These are phyloP conservation scores for Sordaria brevicollis DNA, from an alignment of 495 filamentous ascomycete genomes.

Conservation along the genomic window DNA sequence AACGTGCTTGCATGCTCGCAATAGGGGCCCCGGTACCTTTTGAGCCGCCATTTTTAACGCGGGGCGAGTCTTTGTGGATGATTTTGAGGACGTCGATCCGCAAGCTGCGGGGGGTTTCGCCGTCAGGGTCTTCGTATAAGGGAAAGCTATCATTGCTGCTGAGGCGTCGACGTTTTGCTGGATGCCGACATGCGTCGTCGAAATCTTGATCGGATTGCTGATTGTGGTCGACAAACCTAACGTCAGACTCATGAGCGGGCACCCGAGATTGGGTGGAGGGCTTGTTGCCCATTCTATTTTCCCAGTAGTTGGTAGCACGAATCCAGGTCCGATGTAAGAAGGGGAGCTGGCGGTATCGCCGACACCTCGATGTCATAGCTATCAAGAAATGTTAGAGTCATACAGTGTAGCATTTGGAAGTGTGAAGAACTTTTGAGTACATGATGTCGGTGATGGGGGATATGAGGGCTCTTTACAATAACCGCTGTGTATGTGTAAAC, in stretches of 20 bases:
- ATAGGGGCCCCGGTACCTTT: conserved; percentile 28
- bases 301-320: conserved; percentile 17
- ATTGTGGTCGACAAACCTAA: conserved; percentile 16
- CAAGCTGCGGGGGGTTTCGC: conserved; percentile 23
- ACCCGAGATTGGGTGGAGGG: conserved; percentile 17
- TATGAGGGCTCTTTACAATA: not conserved
- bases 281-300: conserved; percentile 32
- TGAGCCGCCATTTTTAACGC: conserved; percentile 26
- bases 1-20: conserved; percentile 28
- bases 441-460: not conserved
- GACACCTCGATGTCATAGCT: conserved; percentile 16
- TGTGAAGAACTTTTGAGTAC: not conserved
- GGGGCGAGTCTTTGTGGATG: conserved; percentile 31
- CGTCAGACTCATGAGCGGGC: conserved; percentile 13
- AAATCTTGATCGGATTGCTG: not conserved
- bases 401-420: not conserved
- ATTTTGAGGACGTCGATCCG: conserved; percentile 40
- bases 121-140: conserved; percentile 16
- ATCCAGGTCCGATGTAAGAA: conserved; percentile 30
- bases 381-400: conserved; percentile 2
- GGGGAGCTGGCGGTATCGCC: conserved; percentile 16
- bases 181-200: conserved; percentile 17
- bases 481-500: not conserved
- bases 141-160: conserved; percentile 24
- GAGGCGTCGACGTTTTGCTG: conserved; percentile 31